A percentile compares a stretch with the other conserved stretches of the same genome.
phyloP scores from a whole-genome alignment of 148 eudicot genomes.

The Suaeda aralocaspica region DNA sequence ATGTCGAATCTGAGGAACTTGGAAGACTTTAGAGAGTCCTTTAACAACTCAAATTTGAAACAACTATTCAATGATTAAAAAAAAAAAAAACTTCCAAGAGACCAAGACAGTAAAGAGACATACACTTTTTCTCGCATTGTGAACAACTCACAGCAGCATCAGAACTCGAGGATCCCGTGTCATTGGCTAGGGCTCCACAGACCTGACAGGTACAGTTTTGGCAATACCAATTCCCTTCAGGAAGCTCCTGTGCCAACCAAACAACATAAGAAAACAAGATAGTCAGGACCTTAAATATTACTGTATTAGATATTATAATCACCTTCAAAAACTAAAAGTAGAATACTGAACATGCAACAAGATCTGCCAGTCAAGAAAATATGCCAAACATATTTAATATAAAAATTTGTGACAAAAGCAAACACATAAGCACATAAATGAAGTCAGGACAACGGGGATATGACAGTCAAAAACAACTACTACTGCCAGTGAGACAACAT shows the following conservation, averaged over 20 bases:
- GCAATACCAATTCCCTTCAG: slow-evolving; percentile 96
- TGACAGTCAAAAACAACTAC: too few species aligned
- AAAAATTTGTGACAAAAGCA: too few species aligned
- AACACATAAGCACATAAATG: too few species aligned
- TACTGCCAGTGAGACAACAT: too few species aligned
- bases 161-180: slow-evolving; percentile 34
- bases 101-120: slow-evolving; percentile 29
- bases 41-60: neutral
- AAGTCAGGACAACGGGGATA: too few species aligned
- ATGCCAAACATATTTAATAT: too few species aligned
- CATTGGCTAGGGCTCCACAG: slow-evolving; percentile 65
- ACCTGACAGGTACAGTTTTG: slow-evolving; percentile 64
- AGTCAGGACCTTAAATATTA: neutral
- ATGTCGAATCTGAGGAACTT: neutral
- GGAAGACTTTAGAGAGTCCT: neutral
- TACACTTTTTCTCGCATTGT: slow-evolving; percentile 85
- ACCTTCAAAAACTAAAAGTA: too few species aligned
- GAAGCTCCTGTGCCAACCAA: slow-evolving; percentile 63
- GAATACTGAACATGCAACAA: too few species aligned
- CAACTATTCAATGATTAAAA: neutral
- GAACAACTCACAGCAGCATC: slow-evolving; percentile 49
- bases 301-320: too few species aligned
- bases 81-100: too few species aligned
- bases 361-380: too few species aligned
- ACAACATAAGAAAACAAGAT: slow-evolving; percentile 14